Percentiles rank a stretch among this genome's conserved stretches.
phyloP scores from a whole-genome alignment of 768 basidiomycete species.

The Leccinum truebloodii region DNA sequence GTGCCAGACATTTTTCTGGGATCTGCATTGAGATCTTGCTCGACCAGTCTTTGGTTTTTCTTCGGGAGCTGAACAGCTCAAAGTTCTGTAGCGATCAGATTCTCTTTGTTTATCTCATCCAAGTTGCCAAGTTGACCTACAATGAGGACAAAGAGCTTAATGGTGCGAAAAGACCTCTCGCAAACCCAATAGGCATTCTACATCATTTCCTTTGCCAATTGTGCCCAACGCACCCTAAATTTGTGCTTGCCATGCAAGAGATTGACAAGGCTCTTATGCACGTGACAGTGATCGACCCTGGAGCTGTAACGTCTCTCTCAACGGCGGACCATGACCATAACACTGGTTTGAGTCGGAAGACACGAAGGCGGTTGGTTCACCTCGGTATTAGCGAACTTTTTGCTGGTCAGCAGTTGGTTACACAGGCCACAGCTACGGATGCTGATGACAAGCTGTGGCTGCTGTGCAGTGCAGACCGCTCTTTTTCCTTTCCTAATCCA shows the following conservation, averaged over 20 bases:
- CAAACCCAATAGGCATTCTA: slow-evolving; percentile 40
- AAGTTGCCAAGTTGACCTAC: slow-evolving; percentile 8
- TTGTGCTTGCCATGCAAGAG: slow-evolving; percentile 73
- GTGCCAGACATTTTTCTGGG: slow-evolving; percentile 9
- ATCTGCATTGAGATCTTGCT: slow-evolving; percentile 25
- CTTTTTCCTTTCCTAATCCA: slow-evolving; percentile 81
- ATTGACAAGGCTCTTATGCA: slow-evolving; percentile 71
- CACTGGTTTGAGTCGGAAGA: slow-evolving; percentile 59
- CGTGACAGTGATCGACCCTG: slow-evolving; percentile 68
- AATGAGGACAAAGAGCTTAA: neutral
- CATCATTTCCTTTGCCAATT: slow-evolving; percentile 67
- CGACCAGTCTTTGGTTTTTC: slow-evolving; percentile 45
- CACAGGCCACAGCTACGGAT: neutral
- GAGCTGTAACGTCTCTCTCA: slow-evolving; percentile 44
- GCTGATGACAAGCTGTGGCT: slow-evolving; percentile 15
- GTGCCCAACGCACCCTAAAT: slow-evolving; percentile 70
- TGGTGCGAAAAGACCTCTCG: slow-evolving; percentile 6
- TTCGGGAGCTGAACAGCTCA: slow-evolving; percentile 33
- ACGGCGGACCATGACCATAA: slow-evolving; percentile 37
- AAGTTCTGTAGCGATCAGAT: slow-evolving; percentile 3
- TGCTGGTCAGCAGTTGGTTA: slow-evolving; percentile 59
- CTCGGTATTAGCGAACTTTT: slow-evolving; percentile 84
- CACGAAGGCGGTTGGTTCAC: slow-evolving; percentile 61
- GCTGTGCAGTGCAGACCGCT: slow-evolving; percentile 77
- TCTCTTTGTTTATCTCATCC: slow-evolving; percentile 10